phyloP scores from a whole-genome alignment of 805 yeast species.

The Candida wancherniae region DNA sequence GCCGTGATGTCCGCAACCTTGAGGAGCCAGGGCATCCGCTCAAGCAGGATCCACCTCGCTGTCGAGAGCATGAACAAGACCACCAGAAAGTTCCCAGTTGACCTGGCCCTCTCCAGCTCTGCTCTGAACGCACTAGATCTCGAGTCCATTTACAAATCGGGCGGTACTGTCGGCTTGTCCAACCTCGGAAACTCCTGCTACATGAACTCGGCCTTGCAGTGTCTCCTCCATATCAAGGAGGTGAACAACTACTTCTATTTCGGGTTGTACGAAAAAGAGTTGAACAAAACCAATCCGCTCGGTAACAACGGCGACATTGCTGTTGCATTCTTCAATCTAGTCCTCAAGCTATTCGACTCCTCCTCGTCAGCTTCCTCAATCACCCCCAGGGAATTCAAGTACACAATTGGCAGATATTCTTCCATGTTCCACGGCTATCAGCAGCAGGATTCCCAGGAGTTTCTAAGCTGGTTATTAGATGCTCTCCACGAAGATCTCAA shows the following conservation, averaged over 20 bases:
- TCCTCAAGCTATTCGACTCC: slow-evolving; percentile 53
- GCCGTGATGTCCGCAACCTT: slow-evolving; percentile 21
- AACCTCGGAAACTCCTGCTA: slow-evolving; percentile 90
- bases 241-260: slow-evolving; percentile 68
- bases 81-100: slow-evolving; percentile 21
- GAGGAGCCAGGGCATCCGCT: slow-evolving; percentile 26
- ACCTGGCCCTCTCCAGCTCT: slow-evolving; percentile 10
- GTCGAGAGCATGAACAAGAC: slow-evolving; percentile 23
- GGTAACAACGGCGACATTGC: slow-evolving; percentile 87
- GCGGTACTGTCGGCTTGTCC: slow-evolving; percentile 53
- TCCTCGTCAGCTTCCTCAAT: slow-evolving; percentile 12
- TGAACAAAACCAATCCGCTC: slow-evolving; percentile 74
- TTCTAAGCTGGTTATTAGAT: slow-evolving; percentile 80
- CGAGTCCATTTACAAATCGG: slow-evolving; percentile 11
- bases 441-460: slow-evolving; percentile 94
- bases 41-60: slow-evolving; percentile 24
- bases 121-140: slow-evolving; percentile 10
- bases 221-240: slow-evolving; percentile 82
- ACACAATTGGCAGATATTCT: slow-evolving; percentile 72
- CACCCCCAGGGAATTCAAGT: slow-evolving; percentile 75
- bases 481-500: slow-evolving; percentile 91
- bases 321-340: slow-evolving; percentile 59
- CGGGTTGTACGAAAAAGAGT: slow-evolving; percentile 55
- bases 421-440: slow-evolving; percentile 73
- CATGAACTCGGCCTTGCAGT: slow-evolving; percentile 93